A percentile compares a stretch with the other conserved stretches of the same genome.
These are phyloP conservation scores for Aspergillus sp. DNA, from an alignment of 2,329 filamentous ascomycete species.

Conservation along the genomic window DNA sequence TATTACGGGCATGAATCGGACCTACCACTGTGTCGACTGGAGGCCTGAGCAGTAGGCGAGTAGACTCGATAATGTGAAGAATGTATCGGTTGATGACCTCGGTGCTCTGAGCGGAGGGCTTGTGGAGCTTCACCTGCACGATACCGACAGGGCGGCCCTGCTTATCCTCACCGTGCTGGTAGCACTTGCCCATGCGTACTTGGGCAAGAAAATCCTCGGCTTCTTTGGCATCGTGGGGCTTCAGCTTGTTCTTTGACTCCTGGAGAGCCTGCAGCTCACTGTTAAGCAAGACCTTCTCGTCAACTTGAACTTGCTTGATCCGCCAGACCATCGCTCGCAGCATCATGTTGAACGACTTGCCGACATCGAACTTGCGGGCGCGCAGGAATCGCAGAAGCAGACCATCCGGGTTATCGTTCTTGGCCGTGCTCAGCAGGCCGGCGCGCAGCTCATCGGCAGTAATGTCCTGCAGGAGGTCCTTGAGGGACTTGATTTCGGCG, in stretches of 20 bases:
- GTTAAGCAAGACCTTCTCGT: constrained; percentile 77
- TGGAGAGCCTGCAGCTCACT: constrained; percentile 70
- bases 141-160: constrained; percentile 81
- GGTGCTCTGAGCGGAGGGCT: constrained; percentile 81
- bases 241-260: constrained; percentile 58
- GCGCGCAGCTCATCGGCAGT: constrained; percentile 75
- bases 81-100: constrained; percentile 83
- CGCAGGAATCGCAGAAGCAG: constrained; percentile 78
- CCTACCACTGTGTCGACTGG: constrained; percentile 88
- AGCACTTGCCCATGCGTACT: constrained; percentile 87
- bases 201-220: constrained; percentile 79
- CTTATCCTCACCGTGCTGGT: constrained; percentile 82
- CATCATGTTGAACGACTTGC: constrained; percentile 89
- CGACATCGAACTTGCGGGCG: constrained; percentile 89
- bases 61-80: constrained; percentile 89
- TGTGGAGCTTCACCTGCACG: constrained; percentile 79
- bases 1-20: background rate
- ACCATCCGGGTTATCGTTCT: constrained; percentile 89
- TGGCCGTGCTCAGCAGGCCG: constrained; percentile 87
- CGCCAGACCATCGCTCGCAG: constrained; percentile 91
- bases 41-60: constrained; percentile 75
- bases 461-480: constrained; percentile 74
- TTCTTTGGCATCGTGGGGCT: constrained; percentile 65
- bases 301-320: constrained; percentile 71
- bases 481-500: constrained; percentile 73